Base-by-base conservation (phyloP, 768 basidiomycete species). In the Suillus americanus region DNA sequence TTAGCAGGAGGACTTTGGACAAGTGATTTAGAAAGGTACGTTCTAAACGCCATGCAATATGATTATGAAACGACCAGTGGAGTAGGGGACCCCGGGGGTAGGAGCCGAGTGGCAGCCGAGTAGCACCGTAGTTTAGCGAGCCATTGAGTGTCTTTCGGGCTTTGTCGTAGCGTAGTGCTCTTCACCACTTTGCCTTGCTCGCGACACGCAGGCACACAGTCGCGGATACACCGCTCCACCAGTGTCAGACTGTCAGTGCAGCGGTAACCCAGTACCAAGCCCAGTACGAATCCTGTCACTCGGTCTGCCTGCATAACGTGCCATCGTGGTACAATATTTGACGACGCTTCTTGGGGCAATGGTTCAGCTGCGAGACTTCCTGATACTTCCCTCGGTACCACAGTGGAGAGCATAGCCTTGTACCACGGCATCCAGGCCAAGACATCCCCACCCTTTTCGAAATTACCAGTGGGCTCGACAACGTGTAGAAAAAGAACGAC, bases 371-470 rank as follows among this genome's bases (percentile, higher is more conserved):
- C 63, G 62, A 74, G 61, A 63, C 65, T 67, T 40, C 62, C 66
- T 66, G 67, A 67, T 5, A 73, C 59, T 12, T 57, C 62, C 14
- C 56, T 60, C 25, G 69, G 61, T n/a, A 54, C 55, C 8, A 69
- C 66, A 8, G 69, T 64, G 1, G 65, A 62, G 13, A 80, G 45
- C 2, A 73, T 68, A 46, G 82, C 68, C 55, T 79, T 79, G 3
- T 81, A 77, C 84, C 84, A 87, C 5, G 86, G 86, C 43, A 76
- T 70, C 83, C 85, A 87, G 8, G 82, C 75, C 51, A 77, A 74
- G 14, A 86, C 72, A 2, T 81, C 80, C 8, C 68, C 69, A 0
- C 81, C 84, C 25, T 76, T 75, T 12, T 71, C 66, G 37, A 87
- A 80, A 72, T 43, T 79, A 79, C 2, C 73, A 73, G 5, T 72